Base-by-base conservation (phyloP, 495 filamentous ascomycete species). In the Thozetella sp. region DNA sequence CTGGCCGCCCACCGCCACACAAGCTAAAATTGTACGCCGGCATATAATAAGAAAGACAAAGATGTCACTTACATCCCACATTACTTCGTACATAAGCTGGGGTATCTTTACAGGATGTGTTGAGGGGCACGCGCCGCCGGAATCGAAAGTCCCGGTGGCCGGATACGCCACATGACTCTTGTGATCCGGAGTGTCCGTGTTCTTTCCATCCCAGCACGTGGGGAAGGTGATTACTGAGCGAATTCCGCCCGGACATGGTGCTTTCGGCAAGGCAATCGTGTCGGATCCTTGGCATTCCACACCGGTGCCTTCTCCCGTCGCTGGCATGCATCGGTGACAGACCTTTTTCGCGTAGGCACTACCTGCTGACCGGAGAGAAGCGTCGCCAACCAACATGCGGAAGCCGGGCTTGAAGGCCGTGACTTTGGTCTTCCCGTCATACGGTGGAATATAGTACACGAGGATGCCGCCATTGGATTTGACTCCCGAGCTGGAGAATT, bases 371-470 rank as follows among this genome's bases (percentile, higher is more conserved):
- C 85, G 82, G 45, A 82, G 72, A 56, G 61, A 70, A 0, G 86
- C 74, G 63, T 88, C 76, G 34, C 90, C 90, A 48, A 86, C 81
- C n/a, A 92, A 55, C 86, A 93, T 91, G 53, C 87, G 88, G 65
- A 90, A 86, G 43, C 83, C 85, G 60, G 64, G 72, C 1, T 83
- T 88, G 72, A 91, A 78, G 19, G 75, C 73, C 2, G 75, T 78
- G 56, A 75, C 67, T 22, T 67, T 70, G 19, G 30, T 57, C 50
- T 71, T 69, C 3, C 68, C 70, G 63, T 69, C 69, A 57, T 73
- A 76, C 25, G 74, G 74, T 10, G 70, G 66, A 46, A 74, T 76
- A 56, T 76, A 79, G 59, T 79, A 79, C 20, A 77, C 72, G 0
- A 74, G 77, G 56, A 75, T 59, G 0, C 74, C 74, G 2, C 73